Evolutionary conservation across 805 yeast species (phyloP).

Genomic region (Teunomyces kruisii): DNA sequence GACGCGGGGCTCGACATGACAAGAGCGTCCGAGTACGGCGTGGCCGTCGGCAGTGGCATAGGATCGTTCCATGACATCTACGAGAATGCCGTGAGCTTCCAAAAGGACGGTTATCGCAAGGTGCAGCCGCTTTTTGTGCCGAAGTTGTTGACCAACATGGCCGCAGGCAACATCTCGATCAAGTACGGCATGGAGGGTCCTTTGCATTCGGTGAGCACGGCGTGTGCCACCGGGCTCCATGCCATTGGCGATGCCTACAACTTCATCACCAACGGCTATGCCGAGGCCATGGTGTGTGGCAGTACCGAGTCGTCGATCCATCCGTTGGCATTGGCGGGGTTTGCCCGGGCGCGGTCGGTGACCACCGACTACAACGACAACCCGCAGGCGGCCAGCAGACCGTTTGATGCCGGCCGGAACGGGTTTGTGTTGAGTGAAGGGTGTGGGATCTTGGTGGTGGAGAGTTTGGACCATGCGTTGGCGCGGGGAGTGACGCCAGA

Average conservation of each 20-base stretch:
- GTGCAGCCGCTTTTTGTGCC: constrained; percentile 90
- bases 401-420: constrained; percentile 73
- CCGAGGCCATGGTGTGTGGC: constrained; percentile 90
- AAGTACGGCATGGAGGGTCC: constrained; percentile 79
- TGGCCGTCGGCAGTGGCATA: constrained; percentile 90
- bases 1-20: constrained; percentile 51
- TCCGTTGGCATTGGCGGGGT: constrained; percentile 86
- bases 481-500: constrained; percentile 51
- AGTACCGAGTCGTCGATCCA: constrained; percentile 86
- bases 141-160: constrained; percentile 83
- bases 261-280: constrained; percentile 75
- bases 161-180: constrained; percentile 87
- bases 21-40: constrained; percentile 46
- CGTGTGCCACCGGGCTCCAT: constrained; percentile 96
- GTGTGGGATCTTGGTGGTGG: constrained; percentile 76
- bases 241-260: constrained; percentile 91
- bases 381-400: constrained; percentile 74
- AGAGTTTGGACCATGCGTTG: constrained; percentile 73
- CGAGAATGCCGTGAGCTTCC: constrained; percentile 57
- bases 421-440: constrained; percentile 98
- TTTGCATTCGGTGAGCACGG: constrained; percentile 84
- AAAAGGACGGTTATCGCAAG: constrained; percentile 57
- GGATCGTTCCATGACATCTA: constrained; percentile 79
- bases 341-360: constrained; percentile 83
- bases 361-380: constrained; percentile 59